Conservation (phyloP, 2,329 filamentous ascomycete species). For the Cladosporium sp. region DNA sequence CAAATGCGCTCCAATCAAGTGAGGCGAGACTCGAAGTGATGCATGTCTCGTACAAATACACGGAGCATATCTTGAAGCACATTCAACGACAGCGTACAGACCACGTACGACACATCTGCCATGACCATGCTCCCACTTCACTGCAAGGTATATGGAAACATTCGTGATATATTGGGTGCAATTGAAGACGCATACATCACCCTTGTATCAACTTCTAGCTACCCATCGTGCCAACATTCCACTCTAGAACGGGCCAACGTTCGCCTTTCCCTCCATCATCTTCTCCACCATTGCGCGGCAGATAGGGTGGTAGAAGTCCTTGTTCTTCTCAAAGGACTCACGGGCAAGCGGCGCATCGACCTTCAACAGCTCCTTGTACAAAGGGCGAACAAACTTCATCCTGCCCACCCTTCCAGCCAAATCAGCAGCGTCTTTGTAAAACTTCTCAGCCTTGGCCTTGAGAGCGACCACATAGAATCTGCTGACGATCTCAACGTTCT, state of each 20-base stretch:
- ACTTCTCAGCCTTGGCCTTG: conserved; percentile 63
- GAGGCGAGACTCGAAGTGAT: background rate
- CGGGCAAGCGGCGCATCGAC: conserved; percentile 71
- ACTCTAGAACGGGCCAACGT: background rate
- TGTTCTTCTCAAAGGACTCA: conserved; percentile 79
- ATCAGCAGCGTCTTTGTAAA: conserved; percentile 67
- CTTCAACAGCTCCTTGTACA: conserved; percentile 72
- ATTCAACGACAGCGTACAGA: no score
- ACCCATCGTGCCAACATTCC: no score
- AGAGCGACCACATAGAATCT: conserved; percentile 79
- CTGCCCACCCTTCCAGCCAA: conserved; percentile 78
- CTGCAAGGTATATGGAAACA: no score
- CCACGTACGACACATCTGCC: no score
- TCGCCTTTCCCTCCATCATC: conserved; percentile 28
- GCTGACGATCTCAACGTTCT: conserved; percentile 81
- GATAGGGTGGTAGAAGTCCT: conserved; percentile 93
- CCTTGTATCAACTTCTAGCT: no score
- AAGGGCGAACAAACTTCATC: conserved; percentile 94
- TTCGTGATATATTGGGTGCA: no score
- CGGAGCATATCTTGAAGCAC: no score
- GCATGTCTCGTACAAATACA: no score
- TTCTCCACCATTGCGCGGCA: conserved; percentile 83
- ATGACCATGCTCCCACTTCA: no score
- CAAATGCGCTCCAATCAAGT: conserved; percentile 5
- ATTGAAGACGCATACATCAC: no score